These are phyloP conservation scores for Ambrosia trifida DNA, from an alignment of 129 eudicot species.

Conservation along the genomic window DNA sequence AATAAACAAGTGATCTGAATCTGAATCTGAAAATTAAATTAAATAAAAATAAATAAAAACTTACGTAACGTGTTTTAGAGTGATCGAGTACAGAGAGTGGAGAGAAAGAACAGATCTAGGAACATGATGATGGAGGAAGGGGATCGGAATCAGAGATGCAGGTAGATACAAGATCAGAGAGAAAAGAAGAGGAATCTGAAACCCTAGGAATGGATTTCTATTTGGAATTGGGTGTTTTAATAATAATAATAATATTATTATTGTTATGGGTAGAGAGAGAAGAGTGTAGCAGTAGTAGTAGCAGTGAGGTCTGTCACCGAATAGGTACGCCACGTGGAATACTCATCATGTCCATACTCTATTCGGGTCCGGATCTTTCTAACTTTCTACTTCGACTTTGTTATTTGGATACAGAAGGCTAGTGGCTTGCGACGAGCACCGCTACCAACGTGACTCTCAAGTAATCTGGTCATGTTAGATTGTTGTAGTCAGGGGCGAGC, in stretches of 20 bases:
- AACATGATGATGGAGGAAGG: slow-evolving; percentile 15
- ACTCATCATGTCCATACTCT: slow-evolving; percentile 15
- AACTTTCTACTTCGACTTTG: neutral
- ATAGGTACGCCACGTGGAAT: slow-evolving; percentile 34
- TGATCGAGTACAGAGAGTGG: slow-evolving; percentile 11
- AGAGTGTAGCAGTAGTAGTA: slow-evolving; percentile 4
- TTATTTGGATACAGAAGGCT: no score
- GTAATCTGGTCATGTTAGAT: no score
- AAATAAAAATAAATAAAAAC: neutral
- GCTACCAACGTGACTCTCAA: no score
- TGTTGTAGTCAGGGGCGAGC: no score
- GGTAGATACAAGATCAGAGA: slow-evolving; percentile 18
- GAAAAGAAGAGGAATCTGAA: neutral
- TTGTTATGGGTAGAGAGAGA: neutral
- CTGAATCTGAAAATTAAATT: neutral
- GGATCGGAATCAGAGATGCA: slow-evolving; percentile 45
- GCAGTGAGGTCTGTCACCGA: slow-evolving; percentile 36
- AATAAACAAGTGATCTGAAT: neutral
- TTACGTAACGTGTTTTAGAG: slow-evolving; percentile 3
- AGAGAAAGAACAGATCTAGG: slow-evolving; percentile 27
- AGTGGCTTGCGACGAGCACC: no score
- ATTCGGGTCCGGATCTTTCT: slow-evolving; percentile 19
- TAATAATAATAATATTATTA: neutral
- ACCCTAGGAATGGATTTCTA: neutral
- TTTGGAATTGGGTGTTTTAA: slow-evolving; percentile 13